Percentiles rank a stretch among this genome's conserved stretches.
phyloP scores from a whole-genome alignment of 2,329 filamentous ascomycete species.

The Stachybotrys chlorohalonatus region DNA sequence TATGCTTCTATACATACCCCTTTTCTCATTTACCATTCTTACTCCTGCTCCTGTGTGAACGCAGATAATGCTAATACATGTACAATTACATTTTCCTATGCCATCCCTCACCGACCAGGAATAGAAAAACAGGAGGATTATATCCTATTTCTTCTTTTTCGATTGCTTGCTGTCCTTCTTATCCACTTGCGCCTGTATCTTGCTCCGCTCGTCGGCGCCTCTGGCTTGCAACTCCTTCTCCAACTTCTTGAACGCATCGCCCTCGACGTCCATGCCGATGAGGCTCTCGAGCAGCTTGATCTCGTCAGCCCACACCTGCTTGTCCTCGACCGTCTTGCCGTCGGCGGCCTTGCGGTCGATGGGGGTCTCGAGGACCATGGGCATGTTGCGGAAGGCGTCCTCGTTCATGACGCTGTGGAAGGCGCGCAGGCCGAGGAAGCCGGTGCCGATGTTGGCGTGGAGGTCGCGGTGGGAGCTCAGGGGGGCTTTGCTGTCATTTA shows the following conservation, averaged over 20 bases:
- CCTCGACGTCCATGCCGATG: conserved; percentile 71
- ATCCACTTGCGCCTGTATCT: conserved; percentile 71
- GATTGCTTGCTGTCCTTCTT: conserved; percentile 57
- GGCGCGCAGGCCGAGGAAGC: conserved; percentile 80
- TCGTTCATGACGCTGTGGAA: conserved; percentile 92
- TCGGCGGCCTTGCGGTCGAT: conserved; percentile 62
- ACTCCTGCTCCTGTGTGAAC: conserved; percentile 6
- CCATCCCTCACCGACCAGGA: too few relatives aligned
- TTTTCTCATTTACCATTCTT: conserved; percentile 17
- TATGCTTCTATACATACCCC: neutral
- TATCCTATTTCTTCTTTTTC: conserved; percentile 18
- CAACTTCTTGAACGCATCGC: conserved; percentile 59
- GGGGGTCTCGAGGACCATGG: conserved; percentile 95
- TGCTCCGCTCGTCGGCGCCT: conserved; percentile 63
- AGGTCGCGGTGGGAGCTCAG: conserved; percentile 74
- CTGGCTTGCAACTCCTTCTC: conserved; percentile 57
- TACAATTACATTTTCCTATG: neutral
- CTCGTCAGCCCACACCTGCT: conserved; percentile 79
- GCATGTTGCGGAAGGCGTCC: conserved; percentile 62
- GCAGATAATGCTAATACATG: neutral
- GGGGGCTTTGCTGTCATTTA: conserved; percentile 95
- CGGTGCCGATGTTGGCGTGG: conserved; percentile 93
- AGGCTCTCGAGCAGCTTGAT: conserved; percentile 90
- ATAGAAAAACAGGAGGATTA: neutral
- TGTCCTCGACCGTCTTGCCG: conserved; percentile 66